Percentiles rank a stretch among this genome's conserved stretches.
Conservation (phyloP, 129 eudicot species). For the Helianthus annuus region HanXRQr2.0-SUNRISE NC_035442.2:33763129-33763628, state of each 20-base stretch:
- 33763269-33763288: neutral
- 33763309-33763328: neutral
- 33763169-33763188: slow-evolving; percentile 42
- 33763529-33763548: slow-evolving; percentile 20
- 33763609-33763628: neutral
- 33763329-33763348: neutral
- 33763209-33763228: slow-evolving; percentile 27
- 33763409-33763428: slow-evolving; percentile 14
- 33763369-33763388: neutral
- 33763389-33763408: neutral
- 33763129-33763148: slow-evolving; percentile 38
- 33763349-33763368: neutral
- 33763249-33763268: slow-evolving; percentile 35
- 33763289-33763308: neutral
- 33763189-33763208: slow-evolving; percentile 26
- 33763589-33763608: neutral
- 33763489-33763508: slow-evolving; percentile 4
- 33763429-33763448: slow-evolving; percentile 1
- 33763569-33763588: neutral
- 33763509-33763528: neutral
- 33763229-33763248: slow-evolving; percentile 18
- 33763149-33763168: slow-evolving; percentile 36
- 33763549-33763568: slow-evolving; percentile 21
- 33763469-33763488: slow-evolving; percentile 7
- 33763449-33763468: slow-evolving; percentile 10